Evolutionary conservation across 257 asterid genomes (phyloP), one percentile per base, ranked within the genome.

Genomic region (Eustoma russellianum): DNA sequence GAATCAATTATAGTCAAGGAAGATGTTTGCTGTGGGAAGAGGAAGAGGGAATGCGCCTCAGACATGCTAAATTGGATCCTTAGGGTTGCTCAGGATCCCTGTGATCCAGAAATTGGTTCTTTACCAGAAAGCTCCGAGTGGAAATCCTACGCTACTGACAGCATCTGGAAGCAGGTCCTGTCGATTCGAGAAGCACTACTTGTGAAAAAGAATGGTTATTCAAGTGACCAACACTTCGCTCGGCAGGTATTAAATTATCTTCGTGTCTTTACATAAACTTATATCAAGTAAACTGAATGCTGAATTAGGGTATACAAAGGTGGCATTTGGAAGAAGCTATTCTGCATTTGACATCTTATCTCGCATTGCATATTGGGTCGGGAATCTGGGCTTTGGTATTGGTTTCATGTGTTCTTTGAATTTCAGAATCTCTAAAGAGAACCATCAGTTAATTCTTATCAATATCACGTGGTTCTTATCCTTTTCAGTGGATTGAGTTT

Each of bases 91-190:
- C 75, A 60, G 71, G 79, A 88, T 67, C 97, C 96, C 18, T 77
- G 82, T 38, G 61, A 74, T 67, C 74, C 77, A 5, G 67, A 65
- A 30, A 64, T 74, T 53, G 88, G 72, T 33, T 38, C 61, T 1
- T 53, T 92, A 28, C 95, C 97, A 0, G 83, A 79, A 49, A 74
- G 60, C 51, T 76, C 72, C 17, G 81, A 76, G 66, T 92, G 99
- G 99, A 92, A 83, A 67, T 15, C 41, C 53, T 72, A 74, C 49
- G 82, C 87, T 33, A 60, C 40, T 54, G 92, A 92, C 48, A 46
- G 57, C 59, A 56, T 52, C 9, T 88, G 95, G 95, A 92, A 83
- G 78, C 83, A 78, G 75, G 62, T 74, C 70, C 68, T 92, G 57
- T 50, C 62, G 72, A 72, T 66, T 70, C 91, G 94, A 52, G 83